Evolutionary conservation across 148 eudicot species (phyloP).

Genomic region (Camellia granthamiana): DNA sequence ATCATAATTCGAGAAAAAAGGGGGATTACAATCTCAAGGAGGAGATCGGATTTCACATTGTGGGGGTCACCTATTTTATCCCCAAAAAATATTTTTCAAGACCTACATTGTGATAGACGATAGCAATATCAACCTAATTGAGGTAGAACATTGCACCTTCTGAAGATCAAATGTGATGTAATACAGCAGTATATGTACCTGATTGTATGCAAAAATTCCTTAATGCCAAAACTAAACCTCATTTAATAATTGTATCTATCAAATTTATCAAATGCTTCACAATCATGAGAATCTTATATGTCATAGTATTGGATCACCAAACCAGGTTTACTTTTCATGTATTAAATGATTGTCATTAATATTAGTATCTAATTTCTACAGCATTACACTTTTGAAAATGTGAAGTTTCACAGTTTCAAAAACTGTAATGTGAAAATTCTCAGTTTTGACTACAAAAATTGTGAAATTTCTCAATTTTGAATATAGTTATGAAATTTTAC

Average conservation of each 20-base stretch:
- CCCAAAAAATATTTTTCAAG: neutral
- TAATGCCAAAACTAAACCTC: neutral
- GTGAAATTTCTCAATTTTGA: too few species aligned
- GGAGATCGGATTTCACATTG: neutral
- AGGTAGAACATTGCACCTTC: neutral
- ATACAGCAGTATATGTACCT: neutral
- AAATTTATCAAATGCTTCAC: constrained; percentile 1
- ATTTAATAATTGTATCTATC: neutral
- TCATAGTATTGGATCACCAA: neutral
- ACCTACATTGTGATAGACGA: neutral
- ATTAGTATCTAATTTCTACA: neutral
- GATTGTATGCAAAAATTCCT: neutral
- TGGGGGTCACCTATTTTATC: neutral
- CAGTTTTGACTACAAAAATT: too few species aligned
- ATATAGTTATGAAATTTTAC: too few species aligned
- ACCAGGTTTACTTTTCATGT: neutral
- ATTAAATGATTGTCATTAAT: neutral
- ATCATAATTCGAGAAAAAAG: too few species aligned
- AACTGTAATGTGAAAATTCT: too few species aligned
- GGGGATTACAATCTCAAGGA: neutral
- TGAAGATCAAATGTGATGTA: neutral
- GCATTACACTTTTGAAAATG: neutral
- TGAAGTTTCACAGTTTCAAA: too few species aligned
- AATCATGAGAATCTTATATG: neutral
- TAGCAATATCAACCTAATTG: neutral